Base-by-base conservation (phyloP, 23 red algal species). In the Gracilariopsis chorda region DNA sequence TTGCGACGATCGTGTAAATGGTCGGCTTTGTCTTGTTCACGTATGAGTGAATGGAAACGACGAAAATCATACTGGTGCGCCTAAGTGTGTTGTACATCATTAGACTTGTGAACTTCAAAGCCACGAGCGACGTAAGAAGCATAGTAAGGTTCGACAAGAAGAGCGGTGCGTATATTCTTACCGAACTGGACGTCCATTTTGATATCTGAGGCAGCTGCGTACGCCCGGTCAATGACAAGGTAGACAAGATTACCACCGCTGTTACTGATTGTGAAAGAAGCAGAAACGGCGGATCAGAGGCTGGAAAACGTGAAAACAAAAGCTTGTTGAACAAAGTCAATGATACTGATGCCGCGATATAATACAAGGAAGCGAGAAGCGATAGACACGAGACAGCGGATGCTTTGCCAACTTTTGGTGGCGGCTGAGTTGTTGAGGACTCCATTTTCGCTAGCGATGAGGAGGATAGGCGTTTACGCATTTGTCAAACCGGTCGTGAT, bases 31-130 rank as follows among this genome's bases (percentile, higher is more conserved):
- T 73, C 1, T 48, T 70, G 42, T 70, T 52, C 0, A 94, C 10
- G 23, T 73, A 45, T 19, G 40, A 65, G 60, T 97, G 83, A 65
- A 97, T 83, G 1, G 78, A 42, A 21, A 97, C 52, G 39, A 98
- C 96, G 58, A 94, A 91, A 36, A 92, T 58, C 40, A 94, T 82
- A 48, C 84, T 90, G 39, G 91, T 98, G n/a, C 92, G 77, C 19
- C 96, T 64, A 11, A 98, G 60, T 33, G 96, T 98, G 62, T 95
- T 98, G 80, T 93, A 98, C 85, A 98, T 95, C 12, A 98, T 53
- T 16, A 98, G 80, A 56, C 65, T 73, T 1, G 96, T 95, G 55
- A 84, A 59, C 61, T 78, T 71, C 23, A 95, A 74, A 0, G 90
- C 96, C 40, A 71, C 52, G 68, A 98, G 84, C 51, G 84, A 87